phyloP scores from a whole-genome alignment of 108 stramenopile genomes.

The Parietichytrium sp. region DNA sequence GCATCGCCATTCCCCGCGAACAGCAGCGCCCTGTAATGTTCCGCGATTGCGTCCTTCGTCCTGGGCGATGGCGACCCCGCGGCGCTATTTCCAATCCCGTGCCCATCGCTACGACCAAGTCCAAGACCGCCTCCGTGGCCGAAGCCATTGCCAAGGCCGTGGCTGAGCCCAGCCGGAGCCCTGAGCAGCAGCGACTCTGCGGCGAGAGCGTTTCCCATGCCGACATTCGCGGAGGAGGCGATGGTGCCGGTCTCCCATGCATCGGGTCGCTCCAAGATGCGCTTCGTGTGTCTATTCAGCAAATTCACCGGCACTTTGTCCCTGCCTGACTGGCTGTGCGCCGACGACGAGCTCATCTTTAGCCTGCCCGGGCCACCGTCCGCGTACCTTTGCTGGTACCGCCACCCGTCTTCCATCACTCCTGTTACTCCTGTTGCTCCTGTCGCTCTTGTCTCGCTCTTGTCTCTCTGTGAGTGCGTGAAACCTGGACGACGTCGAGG shows the following conservation, averaged over 20 bases:
- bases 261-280: not conserved
- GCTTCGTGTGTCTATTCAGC: constrained; percentile 28
- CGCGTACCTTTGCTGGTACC: no score
- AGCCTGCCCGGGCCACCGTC: no score
- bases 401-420: no score
- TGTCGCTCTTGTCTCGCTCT: no score
- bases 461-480: no score
- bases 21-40: not conserved
- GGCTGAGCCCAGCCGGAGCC: not conserved
- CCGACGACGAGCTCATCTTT: no score
- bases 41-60: not conserved
- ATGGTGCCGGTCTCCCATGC: constrained; percentile 4
- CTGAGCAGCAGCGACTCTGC: constrained; percentile 17
- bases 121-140: not conserved
- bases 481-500: no score
- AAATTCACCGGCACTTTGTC: constrained; percentile 32
- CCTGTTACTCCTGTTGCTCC: no score
- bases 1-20: not conserved
- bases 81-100: not conserved
- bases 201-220: not conserved
- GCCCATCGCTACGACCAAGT: no score
- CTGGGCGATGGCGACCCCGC: not conserved
- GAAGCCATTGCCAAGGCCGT: not conserved
- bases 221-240: not conserved
- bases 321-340: no score